phyloP scores from a whole-genome alignment of 441 rosid species.

The Jatropha podagrica region DNA sequence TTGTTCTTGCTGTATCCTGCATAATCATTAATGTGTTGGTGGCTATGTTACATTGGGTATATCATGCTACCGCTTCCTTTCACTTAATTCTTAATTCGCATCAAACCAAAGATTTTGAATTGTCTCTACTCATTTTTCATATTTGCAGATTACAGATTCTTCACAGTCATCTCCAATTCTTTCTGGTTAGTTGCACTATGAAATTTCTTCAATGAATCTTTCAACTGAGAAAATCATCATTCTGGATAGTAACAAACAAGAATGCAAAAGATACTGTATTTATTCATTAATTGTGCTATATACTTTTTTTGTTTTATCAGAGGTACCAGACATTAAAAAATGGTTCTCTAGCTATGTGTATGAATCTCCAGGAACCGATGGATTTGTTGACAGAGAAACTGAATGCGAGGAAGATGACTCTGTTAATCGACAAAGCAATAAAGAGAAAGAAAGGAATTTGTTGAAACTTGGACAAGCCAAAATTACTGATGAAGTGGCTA shows the following conservation, averaged over 20 bases:
- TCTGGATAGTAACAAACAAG: background rate
- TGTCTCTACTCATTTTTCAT: background rate
- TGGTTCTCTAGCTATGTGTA: constrained; percentile 73
- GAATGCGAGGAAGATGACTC: constrained; percentile 28
- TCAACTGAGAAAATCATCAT: background rate
- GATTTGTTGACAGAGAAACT: constrained; percentile 19
- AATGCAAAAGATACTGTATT: background rate
- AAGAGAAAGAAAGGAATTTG: constrained; percentile 28
- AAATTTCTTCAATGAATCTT: background rate
- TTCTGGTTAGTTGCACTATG: constrained; percentile 47
- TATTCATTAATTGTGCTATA: background rate
- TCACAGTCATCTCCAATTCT: constrained; percentile 30
- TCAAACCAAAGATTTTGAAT: background rate
- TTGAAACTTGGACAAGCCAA: constrained; percentile 22
- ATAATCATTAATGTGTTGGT: background rate
- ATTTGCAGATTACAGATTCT: constrained; percentile 39
- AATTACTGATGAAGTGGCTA: constrained; percentile 23
- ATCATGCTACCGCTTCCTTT: background rate
- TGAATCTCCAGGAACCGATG: constrained; percentile 44
- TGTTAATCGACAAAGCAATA: constrained; percentile 31
- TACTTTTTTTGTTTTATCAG: constrained; percentile 35
- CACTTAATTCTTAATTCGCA: background rate
- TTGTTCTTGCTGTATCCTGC: constrained; percentile 13
- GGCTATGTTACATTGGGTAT: background rate
- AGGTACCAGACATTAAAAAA: constrained; percentile 60